These are phyloP conservation scores for Podospora anserina DNA, from an alignment of 495 filamentous ascomycete species.

Conservation along the genomic window DNA sequence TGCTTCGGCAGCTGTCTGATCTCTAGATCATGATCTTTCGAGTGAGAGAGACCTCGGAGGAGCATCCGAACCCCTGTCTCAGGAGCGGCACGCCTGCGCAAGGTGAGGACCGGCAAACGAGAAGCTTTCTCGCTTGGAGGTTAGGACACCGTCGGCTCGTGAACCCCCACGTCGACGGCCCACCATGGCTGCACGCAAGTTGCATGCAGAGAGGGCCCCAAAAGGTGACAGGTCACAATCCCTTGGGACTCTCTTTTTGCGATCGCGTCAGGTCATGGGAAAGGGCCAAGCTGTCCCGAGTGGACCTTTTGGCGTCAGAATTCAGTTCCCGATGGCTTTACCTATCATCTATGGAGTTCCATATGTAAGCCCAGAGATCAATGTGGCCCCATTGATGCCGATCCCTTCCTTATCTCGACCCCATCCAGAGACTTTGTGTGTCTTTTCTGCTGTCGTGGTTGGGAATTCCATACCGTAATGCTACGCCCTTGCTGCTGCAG, in stretches of 20 bases:
- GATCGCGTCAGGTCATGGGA: slow-evolving; percentile 2
- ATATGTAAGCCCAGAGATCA: not conserved
- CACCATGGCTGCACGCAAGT: slow-evolving; percentile 9
- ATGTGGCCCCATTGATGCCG: slow-evolving; percentile 4
- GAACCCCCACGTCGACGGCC: slow-evolving; percentile 3
- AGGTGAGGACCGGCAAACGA: not conserved
- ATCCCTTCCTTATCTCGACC: not conserved
- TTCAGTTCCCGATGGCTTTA: not conserved
- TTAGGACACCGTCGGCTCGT: not conserved
- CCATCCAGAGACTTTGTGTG: not conserved
- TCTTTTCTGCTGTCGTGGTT: no score
- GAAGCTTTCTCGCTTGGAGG: not conserved
- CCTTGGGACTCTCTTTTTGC: slow-evolving; percentile 4
- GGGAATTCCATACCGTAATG: not conserved
- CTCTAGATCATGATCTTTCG: not conserved
- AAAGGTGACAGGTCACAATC: slow-evolving; percentile 1
- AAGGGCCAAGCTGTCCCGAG: not conserved
- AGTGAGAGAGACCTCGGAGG: not conserved
- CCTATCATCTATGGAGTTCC: not conserved
- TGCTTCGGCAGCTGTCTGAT: not conserved
- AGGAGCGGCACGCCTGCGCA: not conserved
- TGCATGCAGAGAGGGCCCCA: slow-evolving; percentile 10
- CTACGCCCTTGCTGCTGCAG: not conserved
- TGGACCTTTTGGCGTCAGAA: not conserved
- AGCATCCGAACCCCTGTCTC: not conserved